Percentiles rank a stretch among this genome's conserved stretches.
phyloP scores from a whole-genome alignment of 768 basidiomycete species.

The Tephrocybe sp. region DNA sequence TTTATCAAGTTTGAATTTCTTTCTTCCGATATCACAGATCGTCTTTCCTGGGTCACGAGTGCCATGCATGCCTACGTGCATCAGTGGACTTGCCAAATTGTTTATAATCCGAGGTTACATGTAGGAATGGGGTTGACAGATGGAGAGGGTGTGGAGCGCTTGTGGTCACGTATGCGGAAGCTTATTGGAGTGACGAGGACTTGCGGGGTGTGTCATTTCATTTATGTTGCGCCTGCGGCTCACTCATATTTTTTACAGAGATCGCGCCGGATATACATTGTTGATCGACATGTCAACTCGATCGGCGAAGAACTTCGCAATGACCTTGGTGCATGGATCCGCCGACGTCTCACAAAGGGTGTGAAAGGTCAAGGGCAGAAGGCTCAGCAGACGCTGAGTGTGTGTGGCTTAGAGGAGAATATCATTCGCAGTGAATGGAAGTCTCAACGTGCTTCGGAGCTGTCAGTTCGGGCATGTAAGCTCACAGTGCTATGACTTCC shows the following conservation, averaged over 20 bases:
- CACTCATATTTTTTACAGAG: no score
- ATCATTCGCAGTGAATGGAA: constrained; percentile 31
- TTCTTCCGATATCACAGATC: constrained; percentile 5
- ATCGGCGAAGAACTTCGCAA: constrained; percentile 24
- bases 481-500: no score
- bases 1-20: constrained; percentile 15
- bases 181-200: constrained; percentile 32
- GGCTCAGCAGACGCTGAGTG: no score
- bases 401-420: not conserved
- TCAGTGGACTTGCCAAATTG: constrained; percentile 20
- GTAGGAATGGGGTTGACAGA: constrained; percentile 14
- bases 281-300: constrained; percentile 28
- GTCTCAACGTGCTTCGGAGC: constrained; percentile 27
- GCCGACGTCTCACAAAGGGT: constrained; percentile 14
- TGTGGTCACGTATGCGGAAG: constrained; percentile 33
- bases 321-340: constrained; percentile 33
- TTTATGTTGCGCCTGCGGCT: no score
- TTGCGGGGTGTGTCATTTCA: constrained; percentile 29
- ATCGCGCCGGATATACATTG: constrained; percentile 28
- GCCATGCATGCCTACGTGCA: constrained; percentile 35
- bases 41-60: constrained; percentile 28
- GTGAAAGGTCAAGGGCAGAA: constrained; percentile 10
- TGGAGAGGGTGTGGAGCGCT: constrained; percentile 31
- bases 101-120: constrained; percentile 28
- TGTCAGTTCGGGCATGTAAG: no score